Conservation (phyloP, 164 flowering plant genomes). For the Stephania cephalantha region DNA sequence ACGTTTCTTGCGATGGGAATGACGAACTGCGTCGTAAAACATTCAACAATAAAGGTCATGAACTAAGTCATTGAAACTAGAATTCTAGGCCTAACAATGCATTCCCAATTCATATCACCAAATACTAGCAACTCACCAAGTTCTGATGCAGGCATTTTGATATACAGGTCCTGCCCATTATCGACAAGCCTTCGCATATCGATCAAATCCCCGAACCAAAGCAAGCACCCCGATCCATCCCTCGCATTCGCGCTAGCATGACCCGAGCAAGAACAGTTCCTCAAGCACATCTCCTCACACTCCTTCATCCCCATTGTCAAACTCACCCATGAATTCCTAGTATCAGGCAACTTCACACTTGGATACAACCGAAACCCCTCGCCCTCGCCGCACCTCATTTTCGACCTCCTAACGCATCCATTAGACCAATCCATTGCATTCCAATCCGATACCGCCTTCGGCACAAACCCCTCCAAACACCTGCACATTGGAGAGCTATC, state of each 20-base stretch:
- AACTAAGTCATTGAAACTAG: too few relatives aligned
- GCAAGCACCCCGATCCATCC: constrained; percentile 24
- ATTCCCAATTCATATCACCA: too few relatives aligned
- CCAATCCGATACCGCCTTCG: constrained; percentile 3
- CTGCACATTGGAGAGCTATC: constrained; percentile 1
- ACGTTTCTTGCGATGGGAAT: too few relatives aligned
- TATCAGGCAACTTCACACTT: constrained; percentile 25
- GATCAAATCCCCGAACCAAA: constrained; percentile 3
- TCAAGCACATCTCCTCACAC: constrained; percentile 23
- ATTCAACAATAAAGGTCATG: too few relatives aligned
- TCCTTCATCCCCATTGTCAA: constrained; percentile 16
- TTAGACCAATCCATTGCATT: not conserved
- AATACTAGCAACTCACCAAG: not conserved
- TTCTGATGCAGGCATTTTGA: not conserved
- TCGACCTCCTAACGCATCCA: constrained; percentile 6
- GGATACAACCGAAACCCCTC: constrained; percentile 5
- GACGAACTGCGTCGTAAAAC: too few relatives aligned
- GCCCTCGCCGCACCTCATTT: constrained; percentile 3
- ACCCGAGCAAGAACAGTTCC: constrained; percentile 32
- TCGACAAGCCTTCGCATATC: not conserved
- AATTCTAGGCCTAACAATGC: too few relatives aligned
- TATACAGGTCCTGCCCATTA: not conserved
- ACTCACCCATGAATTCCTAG: constrained; percentile 2
- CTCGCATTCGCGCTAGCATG: constrained; percentile 18
- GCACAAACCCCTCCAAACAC: constrained; percentile 7